Evolutionary conservation across 352 stramenopile species (phyloP).

Genomic region (Peronospora destructor): DNA sequence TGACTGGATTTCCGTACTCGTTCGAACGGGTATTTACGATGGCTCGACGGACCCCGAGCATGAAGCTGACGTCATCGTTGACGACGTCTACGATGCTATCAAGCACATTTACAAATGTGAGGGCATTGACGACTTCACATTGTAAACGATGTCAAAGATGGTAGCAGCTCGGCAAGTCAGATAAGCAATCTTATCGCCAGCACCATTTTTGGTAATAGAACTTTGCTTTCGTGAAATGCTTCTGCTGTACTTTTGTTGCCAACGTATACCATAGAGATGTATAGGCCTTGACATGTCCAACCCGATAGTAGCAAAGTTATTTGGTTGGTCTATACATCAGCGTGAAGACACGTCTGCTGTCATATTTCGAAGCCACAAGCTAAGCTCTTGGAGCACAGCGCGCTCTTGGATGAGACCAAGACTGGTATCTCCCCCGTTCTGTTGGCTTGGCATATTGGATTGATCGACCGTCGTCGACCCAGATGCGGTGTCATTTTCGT

Average conservation of each 20-base stretch:
- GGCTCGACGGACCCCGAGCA: conserved; percentile 56
- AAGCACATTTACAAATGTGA: conserved; percentile 66
- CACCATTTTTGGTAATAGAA: conserved; percentile 18
- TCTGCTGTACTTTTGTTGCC: not conserved
- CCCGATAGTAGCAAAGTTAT: not conserved
- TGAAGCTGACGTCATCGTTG: conserved; percentile 49
- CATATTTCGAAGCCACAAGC: conserved; percentile 65
- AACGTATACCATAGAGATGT: not conserved
- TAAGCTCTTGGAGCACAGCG: conserved; percentile 74
- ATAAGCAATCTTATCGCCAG: not conserved
- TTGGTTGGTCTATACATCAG: conserved; percentile 12
- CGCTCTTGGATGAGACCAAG: conserved; percentile 55
- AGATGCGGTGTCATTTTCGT: conserved; percentile 1
- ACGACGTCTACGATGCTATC: conserved; percentile 69
- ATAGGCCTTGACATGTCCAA: not conserved
- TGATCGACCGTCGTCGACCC: conserved; percentile 1
- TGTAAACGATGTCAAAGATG: conserved; percentile 20
- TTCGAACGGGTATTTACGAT: conserved; percentile 83
- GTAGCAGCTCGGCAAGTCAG: not conserved
- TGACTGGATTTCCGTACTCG: conserved; percentile 80
- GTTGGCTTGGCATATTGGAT: conserved; percentile 1
- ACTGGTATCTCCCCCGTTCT: conserved; percentile 3
- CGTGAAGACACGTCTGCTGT: conserved; percentile 14
- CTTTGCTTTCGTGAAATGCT: conserved; percentile 7
- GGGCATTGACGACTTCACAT: conserved; percentile 33